phyloP scores from a whole-genome alignment of 805 yeast species.

The Clavispora santaluciae region DNA sequence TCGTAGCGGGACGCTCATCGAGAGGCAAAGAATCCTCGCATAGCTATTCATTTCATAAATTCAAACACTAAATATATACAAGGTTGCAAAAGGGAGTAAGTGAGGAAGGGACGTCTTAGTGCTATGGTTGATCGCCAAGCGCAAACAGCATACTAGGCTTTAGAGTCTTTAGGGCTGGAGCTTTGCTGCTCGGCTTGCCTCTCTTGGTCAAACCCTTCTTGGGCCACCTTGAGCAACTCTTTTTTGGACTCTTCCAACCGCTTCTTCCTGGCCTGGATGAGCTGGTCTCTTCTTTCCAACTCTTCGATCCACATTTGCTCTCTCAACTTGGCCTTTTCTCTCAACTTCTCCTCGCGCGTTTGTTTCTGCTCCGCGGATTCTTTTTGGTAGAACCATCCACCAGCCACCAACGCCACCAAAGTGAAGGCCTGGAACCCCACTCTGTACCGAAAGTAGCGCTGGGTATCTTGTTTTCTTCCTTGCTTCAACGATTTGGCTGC shows the following conservation, averaged over 20 bases:
- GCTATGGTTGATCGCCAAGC: too few relatives aligned
- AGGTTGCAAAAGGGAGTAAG: neutral
- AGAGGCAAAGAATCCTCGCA: too few relatives aligned
- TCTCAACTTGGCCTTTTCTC: conserved; percentile 78
- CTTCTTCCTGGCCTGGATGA: conserved; percentile 59
- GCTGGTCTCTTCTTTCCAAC: conserved; percentile 79
- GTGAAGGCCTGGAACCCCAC: conserved; percentile 84
- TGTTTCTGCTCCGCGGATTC: conserved; percentile 38
- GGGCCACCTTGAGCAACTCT: conserved; percentile 35
- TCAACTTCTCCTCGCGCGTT: conserved; percentile 55
- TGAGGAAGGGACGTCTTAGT: too few relatives aligned
- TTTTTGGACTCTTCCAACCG: conserved; percentile 56
- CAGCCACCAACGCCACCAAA: conserved; percentile 73
- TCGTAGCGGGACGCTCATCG: too few relatives aligned
- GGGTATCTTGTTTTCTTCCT: conserved; percentile 74
- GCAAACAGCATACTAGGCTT: too few relatives aligned
- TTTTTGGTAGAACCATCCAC: conserved; percentile 64
- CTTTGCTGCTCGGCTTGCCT: neutral
- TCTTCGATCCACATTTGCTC: conserved; percentile 87
- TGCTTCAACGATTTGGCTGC: conserved; percentile 72
- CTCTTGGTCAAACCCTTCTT: conserved; percentile 27
- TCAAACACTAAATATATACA: neutral
- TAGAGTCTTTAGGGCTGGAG: neutral
- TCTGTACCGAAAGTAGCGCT: conserved; percentile 85
- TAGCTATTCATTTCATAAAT: neutral